Conservation (phyloP, 2,329 filamentous ascomycete species). For the Pseudocercospora eumusae region DNA sequence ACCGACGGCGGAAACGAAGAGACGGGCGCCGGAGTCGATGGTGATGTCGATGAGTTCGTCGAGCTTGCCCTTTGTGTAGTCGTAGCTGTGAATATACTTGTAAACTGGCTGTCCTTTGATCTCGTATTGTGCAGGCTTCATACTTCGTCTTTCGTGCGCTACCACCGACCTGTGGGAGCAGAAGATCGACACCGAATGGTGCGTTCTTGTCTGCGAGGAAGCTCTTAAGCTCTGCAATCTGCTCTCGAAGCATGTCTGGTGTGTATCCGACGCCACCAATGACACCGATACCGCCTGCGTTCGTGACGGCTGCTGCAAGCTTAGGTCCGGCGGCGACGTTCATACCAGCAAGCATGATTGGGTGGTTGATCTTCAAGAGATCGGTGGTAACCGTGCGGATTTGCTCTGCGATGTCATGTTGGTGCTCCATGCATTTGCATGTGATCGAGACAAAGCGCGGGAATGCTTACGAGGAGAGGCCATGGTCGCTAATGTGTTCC, state of each 20-base stretch:
- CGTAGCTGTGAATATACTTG: conserved; percentile 66
- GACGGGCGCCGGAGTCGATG: conserved; percentile 84
- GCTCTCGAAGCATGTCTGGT: conserved; percentile 93
- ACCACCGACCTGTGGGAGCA: conserved; percentile 92
- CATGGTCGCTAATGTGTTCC: conserved; percentile 53
- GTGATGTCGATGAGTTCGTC: conserved; percentile 86
- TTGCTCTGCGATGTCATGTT: conserved; percentile 62
- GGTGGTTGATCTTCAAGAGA: conserved; percentile 97
- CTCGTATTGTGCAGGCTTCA: conserved; percentile 19
- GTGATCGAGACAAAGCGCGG: conserved; percentile 23
- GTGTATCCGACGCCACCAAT: conserved; percentile 96
- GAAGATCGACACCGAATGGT: conserved; percentile 90
- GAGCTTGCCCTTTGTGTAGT: conserved; percentile 99
- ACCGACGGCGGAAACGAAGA: conserved; percentile 98
- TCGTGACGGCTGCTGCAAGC: conserved; percentile 93
- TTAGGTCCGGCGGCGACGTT: conserved; percentile 97
- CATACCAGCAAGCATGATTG: conserved; percentile 94
- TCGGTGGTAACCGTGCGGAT: conserved; percentile 91
- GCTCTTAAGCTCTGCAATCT: conserved; percentile 91
- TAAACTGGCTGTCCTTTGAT: background rate
- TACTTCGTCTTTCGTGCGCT: conserved; percentile 93
- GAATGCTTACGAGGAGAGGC: conserved; percentile 70
- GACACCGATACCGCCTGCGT: conserved; percentile 93
- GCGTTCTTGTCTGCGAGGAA: conserved; percentile 86
- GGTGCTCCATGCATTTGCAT: conserved; percentile 34